Evolutionary conservation across 208 protist species (phyloP).

Genomic region (Trypanosoma mega): DNA sequence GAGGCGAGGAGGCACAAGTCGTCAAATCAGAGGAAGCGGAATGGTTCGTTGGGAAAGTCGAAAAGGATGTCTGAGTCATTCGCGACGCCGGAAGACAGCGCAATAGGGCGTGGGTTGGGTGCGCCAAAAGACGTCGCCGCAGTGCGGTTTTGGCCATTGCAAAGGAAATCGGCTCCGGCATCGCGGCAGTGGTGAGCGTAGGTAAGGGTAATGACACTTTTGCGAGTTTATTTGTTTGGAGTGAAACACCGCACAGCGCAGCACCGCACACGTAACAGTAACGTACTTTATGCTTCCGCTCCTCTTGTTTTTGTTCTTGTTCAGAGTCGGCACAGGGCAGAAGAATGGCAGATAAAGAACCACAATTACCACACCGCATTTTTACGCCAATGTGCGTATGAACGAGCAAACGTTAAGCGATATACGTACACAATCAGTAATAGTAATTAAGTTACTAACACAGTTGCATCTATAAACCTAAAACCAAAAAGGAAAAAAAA

Average conservation of each 20-base stretch:
- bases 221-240: no score
- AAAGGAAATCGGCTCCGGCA: neutral
- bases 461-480: no score
- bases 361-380: conserved; percentile 16
- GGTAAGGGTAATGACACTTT: no score
- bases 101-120: neutral
- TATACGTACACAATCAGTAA: no score
- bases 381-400: no score
- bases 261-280: conserved; percentile 22
- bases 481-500: neutral
- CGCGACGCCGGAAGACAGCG: conserved; percentile 11
- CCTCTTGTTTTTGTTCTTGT: no score
- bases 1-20: no score
- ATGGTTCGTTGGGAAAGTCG: neutral
- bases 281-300: neutral
- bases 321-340: no score
- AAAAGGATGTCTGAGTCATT: no score
- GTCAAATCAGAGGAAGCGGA: neutral
- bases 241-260: no score
- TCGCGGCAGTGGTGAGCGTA: neutral
- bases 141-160: neutral
- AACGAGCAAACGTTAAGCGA: no score
- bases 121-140: neutral
- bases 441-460: no score
- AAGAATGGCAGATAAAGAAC: conserved; percentile 1